These are phyloP conservation scores for Ganoderma sinense DNA, from an alignment of 1,284 basidiomycete species.

Conservation along the genomic window DNA sequence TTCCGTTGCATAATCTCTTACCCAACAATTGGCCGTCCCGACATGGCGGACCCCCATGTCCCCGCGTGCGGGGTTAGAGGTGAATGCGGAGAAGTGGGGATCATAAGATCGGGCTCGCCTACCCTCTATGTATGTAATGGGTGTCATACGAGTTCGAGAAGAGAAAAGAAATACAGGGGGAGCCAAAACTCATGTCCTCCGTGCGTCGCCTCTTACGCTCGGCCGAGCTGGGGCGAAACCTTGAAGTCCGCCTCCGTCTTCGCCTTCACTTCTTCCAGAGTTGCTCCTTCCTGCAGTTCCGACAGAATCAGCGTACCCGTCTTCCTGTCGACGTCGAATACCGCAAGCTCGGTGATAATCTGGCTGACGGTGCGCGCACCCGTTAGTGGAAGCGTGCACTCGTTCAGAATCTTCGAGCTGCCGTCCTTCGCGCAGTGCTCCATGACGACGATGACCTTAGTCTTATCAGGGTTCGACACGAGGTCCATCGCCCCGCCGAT, in stretches of 20 bases:
- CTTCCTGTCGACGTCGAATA: slow-evolving; percentile 88
- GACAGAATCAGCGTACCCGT: slow-evolving; percentile 79
- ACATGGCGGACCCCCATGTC: not conserved
- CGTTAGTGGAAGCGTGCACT: slow-evolving; percentile 89
- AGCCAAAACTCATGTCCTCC: not conserved
- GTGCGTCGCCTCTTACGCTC: slow-evolving; percentile 29
- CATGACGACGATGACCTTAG: slow-evolving; percentile 89
- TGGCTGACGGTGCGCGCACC: slow-evolving; percentile 88
- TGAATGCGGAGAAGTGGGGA: slow-evolving; percentile 6
- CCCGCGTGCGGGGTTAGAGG: not conserved
- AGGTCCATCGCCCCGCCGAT: slow-evolving; percentile 99
- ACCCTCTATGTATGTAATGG: not conserved
- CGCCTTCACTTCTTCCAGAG: slow-evolving; percentile 84
- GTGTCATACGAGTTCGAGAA: slow-evolving; percentile 4
- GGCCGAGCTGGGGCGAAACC: slow-evolving; percentile 47
- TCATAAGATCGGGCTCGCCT: slow-evolving; percentile 4
- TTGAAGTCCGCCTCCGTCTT: slow-evolving; percentile 90
- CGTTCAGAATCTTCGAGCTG: slow-evolving; percentile 86
- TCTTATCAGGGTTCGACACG: slow-evolving; percentile 93
- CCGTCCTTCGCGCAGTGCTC: slow-evolving; percentile 95
- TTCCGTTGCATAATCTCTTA: slow-evolving; percentile 1
- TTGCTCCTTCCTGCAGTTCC: slow-evolving; percentile 87
- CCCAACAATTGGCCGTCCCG: not conserved
- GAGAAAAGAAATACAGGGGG: slow-evolving; percentile 7
- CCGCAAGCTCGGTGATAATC: slow-evolving; percentile 94